A percentile compares a stretch with the other conserved stretches of the same genome.
Conservation (phyloP, 2,329 filamentous ascomycete species). For the Exophiala calicioides region DNA sequence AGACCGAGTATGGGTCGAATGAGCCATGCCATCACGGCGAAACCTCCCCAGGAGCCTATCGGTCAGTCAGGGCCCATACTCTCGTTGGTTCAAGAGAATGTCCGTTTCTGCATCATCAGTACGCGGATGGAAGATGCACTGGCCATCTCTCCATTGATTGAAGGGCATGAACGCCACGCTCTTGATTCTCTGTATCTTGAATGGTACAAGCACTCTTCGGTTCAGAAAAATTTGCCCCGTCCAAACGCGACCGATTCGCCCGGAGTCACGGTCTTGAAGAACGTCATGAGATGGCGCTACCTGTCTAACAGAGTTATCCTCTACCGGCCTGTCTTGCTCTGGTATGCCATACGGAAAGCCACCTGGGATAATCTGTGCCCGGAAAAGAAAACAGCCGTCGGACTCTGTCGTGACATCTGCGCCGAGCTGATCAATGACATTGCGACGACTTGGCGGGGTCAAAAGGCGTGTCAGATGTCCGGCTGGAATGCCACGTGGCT, state of each 20-base stretch:
- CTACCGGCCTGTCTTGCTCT: constrained; percentile 71
- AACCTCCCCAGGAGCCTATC: constrained; percentile 59
- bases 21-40: constrained; percentile 67
- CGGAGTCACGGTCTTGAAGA: constrained; percentile 24
- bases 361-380: constrained; percentile 53
- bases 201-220: constrained; percentile 70
- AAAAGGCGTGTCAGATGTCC: constrained; percentile 66
- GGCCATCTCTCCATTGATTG: constrained; percentile 67
- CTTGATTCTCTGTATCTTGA: constrained; percentile 68
- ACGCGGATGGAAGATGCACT: constrained; percentile 76
- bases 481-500: constrained; percentile 84
- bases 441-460: constrained; percentile 61
- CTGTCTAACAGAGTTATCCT: constrained; percentile 76
- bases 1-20: constrained; percentile 69
- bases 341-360: constrained; percentile 58
- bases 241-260: constrained; percentile 41
- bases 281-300: constrained; percentile 79
- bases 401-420: constrained; percentile 68
- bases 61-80: constrained; percentile 17
- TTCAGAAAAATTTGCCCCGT: constrained; percentile 66
- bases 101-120: constrained; percentile 76
- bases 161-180: constrained; percentile 64
- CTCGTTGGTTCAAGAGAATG: constrained; percentile 60
- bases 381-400: constrained; percentile 68
- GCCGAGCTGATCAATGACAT: constrained; percentile 73